Base-by-base conservation (phyloP, 23 red algal species). In the Gracilaria caudata region DNA sequence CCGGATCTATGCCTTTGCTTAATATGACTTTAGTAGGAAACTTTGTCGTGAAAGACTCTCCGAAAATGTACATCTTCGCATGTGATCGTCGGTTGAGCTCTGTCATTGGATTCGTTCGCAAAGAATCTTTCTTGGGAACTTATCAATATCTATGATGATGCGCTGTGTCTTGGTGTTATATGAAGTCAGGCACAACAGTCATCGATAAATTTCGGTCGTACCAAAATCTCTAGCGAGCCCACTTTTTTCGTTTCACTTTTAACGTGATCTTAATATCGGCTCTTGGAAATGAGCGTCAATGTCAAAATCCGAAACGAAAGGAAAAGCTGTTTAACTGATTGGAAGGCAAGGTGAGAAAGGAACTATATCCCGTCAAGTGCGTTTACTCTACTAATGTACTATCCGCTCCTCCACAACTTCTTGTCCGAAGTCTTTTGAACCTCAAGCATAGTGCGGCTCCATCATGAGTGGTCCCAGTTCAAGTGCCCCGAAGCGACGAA, bases 41-140 rank as follows among this genome's bases (percentile, higher is more conserved):
- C 49, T 53, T 53, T 53, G 49, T 53, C 49, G 49, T 53, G 49
- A 53, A 53, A 53, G 49, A 53, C 49, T 53, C 49, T 53, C 49
- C 49, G 7, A 53, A 7, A 53, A 53, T 53, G 5, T 53, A 53
- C 49, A 17, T 53, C 49, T 53, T 53, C 49, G 49, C 49, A 53
- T 53, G 14, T 53, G 49, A 53, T 13, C 13, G 13, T 53, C 13
- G 49, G 7, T 53, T 53, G 49, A 53, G 49, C 49, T 53, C 1
- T 17, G 49, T 17, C 13, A 7, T 53, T 53, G 13, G 49, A 53
- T 53, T 53, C 49, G 13, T 17, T 53, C 49, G 7, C 13, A 17
- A 53, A 53, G 49, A 17, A 13, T 17, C 14, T 1, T 13, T 53
- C 49, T 53, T 53, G 6, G 1, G 49, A 53, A 53, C 49, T 53